A percentile compares a stretch with the other conserved stretches of the same genome.
phyloP scores from a whole-genome alignment of 2,329 filamentous ascomycete genomes.

The Diplodia mutila region DNA sequence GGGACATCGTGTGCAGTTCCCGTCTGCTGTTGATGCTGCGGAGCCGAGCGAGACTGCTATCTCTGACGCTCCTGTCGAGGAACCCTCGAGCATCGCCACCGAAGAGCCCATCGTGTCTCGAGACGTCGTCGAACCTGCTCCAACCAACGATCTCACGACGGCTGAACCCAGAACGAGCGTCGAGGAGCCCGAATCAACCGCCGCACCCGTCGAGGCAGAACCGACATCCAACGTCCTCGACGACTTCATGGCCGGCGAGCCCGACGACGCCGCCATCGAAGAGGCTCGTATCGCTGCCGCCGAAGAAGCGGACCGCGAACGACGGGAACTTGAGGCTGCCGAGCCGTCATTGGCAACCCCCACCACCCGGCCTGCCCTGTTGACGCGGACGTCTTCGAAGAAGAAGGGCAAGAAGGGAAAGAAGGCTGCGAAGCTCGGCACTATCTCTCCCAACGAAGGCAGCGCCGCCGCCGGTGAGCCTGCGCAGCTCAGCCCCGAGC shows the following conservation, averaged over 20 bases:
- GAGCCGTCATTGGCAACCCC: slow-evolving; percentile 14
- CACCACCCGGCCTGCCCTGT: slow-evolving; percentile 26
- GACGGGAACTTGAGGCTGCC: neutral
- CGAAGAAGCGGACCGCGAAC: neutral
- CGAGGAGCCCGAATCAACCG: neutral
- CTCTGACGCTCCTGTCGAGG: too few species aligned
- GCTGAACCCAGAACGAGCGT: neutral
- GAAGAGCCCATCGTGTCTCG: neutral
- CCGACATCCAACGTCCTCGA: slow-evolving; percentile 25
- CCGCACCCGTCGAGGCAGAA: neutral
- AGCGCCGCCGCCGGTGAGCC: slow-evolving; percentile 21
- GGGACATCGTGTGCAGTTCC: neutral
- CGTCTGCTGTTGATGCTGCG: neutral
- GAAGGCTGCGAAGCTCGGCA: slow-evolving; percentile 34
- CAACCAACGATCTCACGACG: neutral
- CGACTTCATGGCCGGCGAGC: slow-evolving; percentile 35
- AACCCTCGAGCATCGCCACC: neutral
- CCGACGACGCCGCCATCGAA: slow-evolving; percentile 29
- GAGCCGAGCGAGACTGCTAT: too few species aligned
- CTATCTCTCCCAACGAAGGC: slow-evolving; percentile 27
- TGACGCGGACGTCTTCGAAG: slow-evolving; percentile 24
- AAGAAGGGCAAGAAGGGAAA: slow-evolving; percentile 37
- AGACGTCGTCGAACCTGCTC: neutral
- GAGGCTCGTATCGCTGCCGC: slow-evolving; percentile 31
- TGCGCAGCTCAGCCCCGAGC: slow-evolving; percentile 31